phyloP scores from a whole-genome alignment of 495 filamentous ascomycete genomes.

The Jackrogersella minutella region DNA sequence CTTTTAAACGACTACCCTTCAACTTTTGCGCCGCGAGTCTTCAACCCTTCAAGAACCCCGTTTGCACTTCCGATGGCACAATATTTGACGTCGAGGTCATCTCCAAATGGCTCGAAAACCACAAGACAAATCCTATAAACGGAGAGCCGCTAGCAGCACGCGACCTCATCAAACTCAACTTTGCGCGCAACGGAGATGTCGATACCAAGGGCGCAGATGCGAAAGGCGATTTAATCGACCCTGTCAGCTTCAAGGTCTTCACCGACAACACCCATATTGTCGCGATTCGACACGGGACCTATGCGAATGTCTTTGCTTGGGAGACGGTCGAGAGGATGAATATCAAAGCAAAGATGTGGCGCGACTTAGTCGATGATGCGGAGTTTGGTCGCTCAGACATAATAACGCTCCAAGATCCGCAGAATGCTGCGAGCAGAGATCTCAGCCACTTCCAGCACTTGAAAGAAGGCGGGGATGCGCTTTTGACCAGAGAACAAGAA shows the following conservation, averaged over 20 bases:
- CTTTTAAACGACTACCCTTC: constrained; percentile 92
- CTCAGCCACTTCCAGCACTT: constrained; percentile 90
- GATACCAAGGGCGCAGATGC: constrained; percentile 50
- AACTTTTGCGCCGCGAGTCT: constrained; percentile 97
- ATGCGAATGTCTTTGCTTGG: constrained; percentile 94
- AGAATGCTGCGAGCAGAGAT: constrained; percentile 85
- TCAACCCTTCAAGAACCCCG: constrained; percentile 87
- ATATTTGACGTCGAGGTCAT: constrained; percentile 91
- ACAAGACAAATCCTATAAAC: constrained; percentile 87
- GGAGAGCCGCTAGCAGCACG: constrained; percentile 77
- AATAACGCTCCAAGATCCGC: constrained; percentile 95
- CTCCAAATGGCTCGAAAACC: constrained; percentile 89
- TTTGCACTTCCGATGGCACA: constrained; percentile 79
- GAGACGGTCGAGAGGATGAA: constrained; percentile 96
- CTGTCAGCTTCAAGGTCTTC: constrained; percentile 95
- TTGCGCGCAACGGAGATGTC: constrained; percentile 86
- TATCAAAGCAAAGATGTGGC: constrained; percentile 97
- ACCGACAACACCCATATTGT: constrained; percentile 99
- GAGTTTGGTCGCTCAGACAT: constrained; percentile 93
- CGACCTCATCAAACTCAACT: constrained; percentile 90
- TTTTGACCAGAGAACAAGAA: constrained; percentile 62
- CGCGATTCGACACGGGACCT: constrained; percentile 75
- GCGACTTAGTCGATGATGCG: constrained; percentile 84
- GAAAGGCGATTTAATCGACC: constrained; percentile 88
- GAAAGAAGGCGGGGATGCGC: constrained; percentile 76